Percentiles rank a stretch among this genome's conserved stretches.
phyloP scores from a whole-genome alignment of 805 yeast genomes.

The Ogataea philodendri region DNA sequence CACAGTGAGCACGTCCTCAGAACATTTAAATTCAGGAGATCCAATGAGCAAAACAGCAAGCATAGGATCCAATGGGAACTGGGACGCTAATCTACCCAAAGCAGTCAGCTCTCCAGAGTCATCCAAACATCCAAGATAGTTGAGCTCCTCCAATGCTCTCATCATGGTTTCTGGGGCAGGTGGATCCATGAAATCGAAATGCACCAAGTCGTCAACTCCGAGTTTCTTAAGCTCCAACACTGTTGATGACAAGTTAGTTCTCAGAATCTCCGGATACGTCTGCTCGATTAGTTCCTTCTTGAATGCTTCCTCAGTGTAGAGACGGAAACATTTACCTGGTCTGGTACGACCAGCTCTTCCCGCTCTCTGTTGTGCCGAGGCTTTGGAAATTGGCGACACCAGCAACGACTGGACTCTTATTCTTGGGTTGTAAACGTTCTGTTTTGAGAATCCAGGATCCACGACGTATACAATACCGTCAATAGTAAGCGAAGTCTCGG shows the following conservation, averaged over 20 bases:
- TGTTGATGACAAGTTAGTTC: constrained; percentile 87
- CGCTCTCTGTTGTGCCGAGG: constrained; percentile 97
- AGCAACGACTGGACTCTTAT: constrained; percentile 91
- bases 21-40: constrained; percentile 80
- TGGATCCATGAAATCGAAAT: constrained; percentile 98
- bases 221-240: constrained; percentile 90
- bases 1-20: constrained; percentile 83
- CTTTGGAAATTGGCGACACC: constrained; percentile 95
- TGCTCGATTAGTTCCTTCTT: constrained; percentile 91
- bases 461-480: constrained; percentile 97
- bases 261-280: constrained; percentile 90
- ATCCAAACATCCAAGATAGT: constrained; percentile 83
- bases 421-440: constrained; percentile 94
- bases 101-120: constrained; percentile 91
- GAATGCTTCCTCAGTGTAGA: constrained; percentile 96
- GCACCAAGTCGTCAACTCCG: constrained; percentile 94
- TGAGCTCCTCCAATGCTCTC: constrained; percentile 95
- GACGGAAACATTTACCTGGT: constrained; percentile 95
- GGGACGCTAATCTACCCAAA: constrained; percentile 84
- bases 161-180: constrained; percentile 99
- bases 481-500: constrained; percentile 95
- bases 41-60: constrained; percentile 90
- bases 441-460: constrained; percentile 96
- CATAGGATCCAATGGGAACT: constrained; percentile 95
- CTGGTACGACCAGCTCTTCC: constrained; percentile 99